These are phyloP conservation scores for Amanita pallidorosea DNA, from an alignment of 768 basidiomycete genomes.

Conservation along the genomic window DNA sequence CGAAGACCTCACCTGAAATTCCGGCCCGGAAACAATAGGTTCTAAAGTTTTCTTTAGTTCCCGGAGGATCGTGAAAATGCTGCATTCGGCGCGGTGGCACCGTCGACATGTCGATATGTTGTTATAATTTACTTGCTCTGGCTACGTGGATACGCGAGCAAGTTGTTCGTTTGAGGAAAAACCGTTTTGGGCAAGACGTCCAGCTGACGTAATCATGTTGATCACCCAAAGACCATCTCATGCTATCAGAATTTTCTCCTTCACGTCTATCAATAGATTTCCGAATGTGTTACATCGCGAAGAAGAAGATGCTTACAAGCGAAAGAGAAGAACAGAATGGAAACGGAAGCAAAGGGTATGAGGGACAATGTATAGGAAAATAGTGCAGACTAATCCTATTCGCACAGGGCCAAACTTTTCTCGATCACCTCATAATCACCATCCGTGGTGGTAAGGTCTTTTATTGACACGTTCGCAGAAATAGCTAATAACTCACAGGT, in stretches of 20 bases:
- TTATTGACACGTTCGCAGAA: neutral
- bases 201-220: neutral
- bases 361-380: neutral
- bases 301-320: slow-evolving; percentile 26
- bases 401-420: slow-evolving; percentile 66
- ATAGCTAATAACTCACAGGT: slow-evolving; percentile 33
- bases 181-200: neutral
- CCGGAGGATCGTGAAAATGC: no score
- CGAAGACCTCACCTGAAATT: no score
- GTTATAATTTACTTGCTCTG: neutral
- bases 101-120: no score
- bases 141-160: neutral
- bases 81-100: no score
- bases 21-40: no score
- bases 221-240: neutral
- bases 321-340: slow-evolving; percentile 59
- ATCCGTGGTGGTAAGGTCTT: slow-evolving; percentile 54
- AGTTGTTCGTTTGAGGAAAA: neutral
- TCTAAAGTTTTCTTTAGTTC: no score
- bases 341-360: slow-evolving; percentile 64
- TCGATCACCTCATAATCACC: slow-evolving; percentile 75
- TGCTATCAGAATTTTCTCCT: neutral
- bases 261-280: neutral
- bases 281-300: slow-evolving; percentile 10
- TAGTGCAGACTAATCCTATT: slow-evolving; percentile 7